Evolutionary conservation across 768 basidiomycete genomes (phyloP), one percentile per base, ranked within the genome.

Genomic region (Grammothele lineata): DNA sequence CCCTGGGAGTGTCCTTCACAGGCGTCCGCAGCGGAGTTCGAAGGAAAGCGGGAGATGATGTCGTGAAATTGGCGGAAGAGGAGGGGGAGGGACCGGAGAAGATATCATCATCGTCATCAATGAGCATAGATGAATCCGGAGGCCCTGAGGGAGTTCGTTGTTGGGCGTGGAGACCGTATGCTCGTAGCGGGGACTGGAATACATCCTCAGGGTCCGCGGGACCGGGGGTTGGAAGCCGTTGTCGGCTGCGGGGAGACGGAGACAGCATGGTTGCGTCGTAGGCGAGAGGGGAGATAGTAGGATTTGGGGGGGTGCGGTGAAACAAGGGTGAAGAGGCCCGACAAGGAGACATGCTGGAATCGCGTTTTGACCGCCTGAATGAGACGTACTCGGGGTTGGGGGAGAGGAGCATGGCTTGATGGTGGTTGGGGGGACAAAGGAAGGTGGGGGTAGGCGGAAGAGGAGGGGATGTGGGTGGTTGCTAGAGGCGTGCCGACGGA

Each of bases 11-110:
- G 50, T 75, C 71, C 60, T 80, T 85, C 11, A 82, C 71, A 0
- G 83, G 83, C 0, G 83, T 85, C 9, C 75, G 69, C 14, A 82
- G 73, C 10, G 81, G 75, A 36, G 83, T 85, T 7, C 74, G 69
- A n/a, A 81, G 72, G 7, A 80, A 75, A 39, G 71, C 71, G 8
- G 76, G 73, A 1, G 66, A 55, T 1, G 74, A 70, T 5, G 71
- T 47, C 3, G 76, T 66, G 52, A 75, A 70, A 8, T 71, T 66
- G 25, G 37, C 40, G 68, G 66, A 21, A 62, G 58, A 35, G 59
- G 57, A 18, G 73, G 66, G 17, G 69, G 65, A 23, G 3, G 81
- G 75, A 12, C 74, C 75, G 5, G 81, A 70, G 52, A 83, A 83
- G 50, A 82, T 71, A 33, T 70, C 70, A 23, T 74, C 78, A 24